Base-by-base conservation (phyloP, 306 rosid genomes). In the Sesbania bispinosa region DNA sequence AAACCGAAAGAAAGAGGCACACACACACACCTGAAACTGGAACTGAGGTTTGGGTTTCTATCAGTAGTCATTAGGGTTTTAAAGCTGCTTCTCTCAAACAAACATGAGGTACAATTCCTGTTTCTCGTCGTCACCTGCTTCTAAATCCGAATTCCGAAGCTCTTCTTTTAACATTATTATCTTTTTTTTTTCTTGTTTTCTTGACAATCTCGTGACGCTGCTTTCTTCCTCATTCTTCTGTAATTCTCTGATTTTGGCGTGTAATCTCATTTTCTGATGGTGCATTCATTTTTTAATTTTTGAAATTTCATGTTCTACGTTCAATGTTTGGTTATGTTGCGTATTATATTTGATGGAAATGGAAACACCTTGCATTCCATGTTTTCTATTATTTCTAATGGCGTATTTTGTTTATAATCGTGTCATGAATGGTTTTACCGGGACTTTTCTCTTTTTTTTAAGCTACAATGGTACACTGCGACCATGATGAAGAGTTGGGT, bases 41-140 rank as follows among this genome's bases (percentile, higher is more conserved):
- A 13, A 19, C 5, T 48, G 15, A 15, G n/a, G 7, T 57, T 19
- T 29, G 23, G 30, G 45, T 39, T 39, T 39, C 45, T 10, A 10
- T 32, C n/a, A 41, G 5, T 9, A 53, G 4, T 53, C 35, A 53
- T 77, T 73, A 83, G 87, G 85, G 84, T 83, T 80, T 72, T 57
- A 35, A 67, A n/a, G 24, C 33, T 8, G 15, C 65, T 46, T 63
- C 29, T 54, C 33, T 32, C 36, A 39, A 41, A 47, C 48, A 20
- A 57, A 20, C 5, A 77, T 84, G 88, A 73, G 85, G 88, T 72
- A 72, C 47, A 3, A 23, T 6, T 13, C 36, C 7, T 20, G 11
- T 15, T 45, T 21, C 74, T n/a, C n/a, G n/a, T 81, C 19, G 2
- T 60, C 2, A 16, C 6, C 53, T 41, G 33, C 14, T 4, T 14